Evolutionary conservation across 257 asterid species (phyloP).

Genomic region (Leonotis leonurus): DNA sequence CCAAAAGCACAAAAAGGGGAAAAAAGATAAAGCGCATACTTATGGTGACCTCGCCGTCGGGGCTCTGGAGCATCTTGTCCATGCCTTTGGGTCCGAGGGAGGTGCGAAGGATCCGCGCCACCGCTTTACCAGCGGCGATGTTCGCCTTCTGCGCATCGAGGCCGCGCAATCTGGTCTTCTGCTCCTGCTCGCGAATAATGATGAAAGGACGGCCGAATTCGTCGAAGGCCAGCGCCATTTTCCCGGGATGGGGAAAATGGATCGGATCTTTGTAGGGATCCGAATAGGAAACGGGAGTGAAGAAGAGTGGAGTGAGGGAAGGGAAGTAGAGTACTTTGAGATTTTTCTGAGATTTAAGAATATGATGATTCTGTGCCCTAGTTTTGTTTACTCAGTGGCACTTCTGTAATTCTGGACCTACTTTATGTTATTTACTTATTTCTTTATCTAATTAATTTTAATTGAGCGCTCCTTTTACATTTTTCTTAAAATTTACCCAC

Average conservation of each 20-base stretch:
- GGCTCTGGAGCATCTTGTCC: slow-evolving; percentile 97
- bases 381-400: no score
- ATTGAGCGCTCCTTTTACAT: no score
- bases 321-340: no score
- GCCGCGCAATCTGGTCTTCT: slow-evolving; percentile 71
- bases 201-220: slow-evolving; percentile 91
- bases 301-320: no score
- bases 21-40: slow-evolving; percentile 34
- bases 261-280: slow-evolving; percentile 19
- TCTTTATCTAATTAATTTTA: no score
- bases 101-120: slow-evolving; percentile 84
- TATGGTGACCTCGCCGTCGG: slow-evolving; percentile 92
- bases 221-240: slow-evolving; percentile 90
- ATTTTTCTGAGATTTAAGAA: no score
- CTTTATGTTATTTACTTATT: no score
- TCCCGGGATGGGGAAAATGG: background rate
- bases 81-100: slow-evolving; percentile 95
- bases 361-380: no score
- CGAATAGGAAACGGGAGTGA: slow-evolving; percentile 8
- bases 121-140: slow-evolving; percentile 82
- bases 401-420: no score
- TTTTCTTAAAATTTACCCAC: no score
- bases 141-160: slow-evolving; percentile 95
- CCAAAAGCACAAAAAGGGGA: slow-evolving; percentile 18
- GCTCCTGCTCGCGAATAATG: slow-evolving; percentile 76